Evolutionary conservation across 352 stramenopile species (phyloP), one percentile per base, ranked within the genome.

Genomic region (Phytophthora lateralis): DNA sequence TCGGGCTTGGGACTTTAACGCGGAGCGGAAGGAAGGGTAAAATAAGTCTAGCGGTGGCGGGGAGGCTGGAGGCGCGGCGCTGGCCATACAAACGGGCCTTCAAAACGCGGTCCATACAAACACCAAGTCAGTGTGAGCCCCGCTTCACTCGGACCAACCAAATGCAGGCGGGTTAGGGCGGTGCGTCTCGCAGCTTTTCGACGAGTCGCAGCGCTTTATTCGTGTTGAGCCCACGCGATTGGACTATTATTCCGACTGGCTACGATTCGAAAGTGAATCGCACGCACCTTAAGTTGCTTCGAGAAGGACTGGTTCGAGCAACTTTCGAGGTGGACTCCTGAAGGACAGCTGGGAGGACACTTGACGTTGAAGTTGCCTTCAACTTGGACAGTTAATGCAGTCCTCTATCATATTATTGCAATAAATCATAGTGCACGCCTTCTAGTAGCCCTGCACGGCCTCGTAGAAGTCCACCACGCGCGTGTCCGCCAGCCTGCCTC

Each of bases 21-120:
- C 78, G 83, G 80, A 92, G 80, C 82, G 76, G 81, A 89, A 90
- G 80, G 82, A 91, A 89, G 82, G 83, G 80, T 84, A 87, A 84
- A 92, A 87, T 88, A 86, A 83, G 76, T 79, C 71, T 76, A 76
- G 62, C 66, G 42, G 24, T 65, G 52, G 56, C 61, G 55, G 62
- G 55, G 63, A 68, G 64, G 48, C 64, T 69, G 26, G 58, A 64
- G 68, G 50, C 65, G 60, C 45, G 35, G 18, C 45, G 49, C 47
- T 74, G 50, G 48, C 65, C 66, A 91, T 89, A 89, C 82, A 89
- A 87, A 89, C 43, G 12, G 29, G 63, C 62, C 76, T 69, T 78
- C 63, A 83, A 65, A 56, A n/a, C 9, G 12, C 1, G 6, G 1
- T 9, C 0, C 26, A 88, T 91, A 89, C 82, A 91, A 88, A 80